These are phyloP conservation scores for Penicillium turbatum DNA, from an alignment of 495 filamentous ascomycete species.

Conservation along the genomic window DNA sequence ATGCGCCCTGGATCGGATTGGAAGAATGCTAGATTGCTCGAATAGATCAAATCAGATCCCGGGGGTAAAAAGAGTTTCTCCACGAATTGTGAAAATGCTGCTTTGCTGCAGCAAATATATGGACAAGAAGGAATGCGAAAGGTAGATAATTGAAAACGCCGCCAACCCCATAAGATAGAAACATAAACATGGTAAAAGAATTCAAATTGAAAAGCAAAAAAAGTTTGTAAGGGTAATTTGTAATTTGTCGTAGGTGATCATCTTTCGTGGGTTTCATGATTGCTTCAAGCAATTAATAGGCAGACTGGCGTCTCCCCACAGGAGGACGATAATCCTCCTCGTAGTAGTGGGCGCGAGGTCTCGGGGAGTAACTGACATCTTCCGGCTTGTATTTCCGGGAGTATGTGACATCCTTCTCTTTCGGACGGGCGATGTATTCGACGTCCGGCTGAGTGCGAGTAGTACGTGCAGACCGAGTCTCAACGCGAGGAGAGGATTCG, in stretches of 20 bases:
- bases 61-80: no score
- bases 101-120: constrained; percentile 7
- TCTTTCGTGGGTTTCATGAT: constrained; percentile 5
- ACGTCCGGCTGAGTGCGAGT: constrained; percentile 14
- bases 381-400: constrained; percentile 15
- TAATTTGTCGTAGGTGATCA: constrained; percentile 20
- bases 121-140: constrained; percentile 13
- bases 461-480: constrained; percentile 20
- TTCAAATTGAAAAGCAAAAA: background rate
- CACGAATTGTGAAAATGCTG: background rate
- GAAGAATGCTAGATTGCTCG: background rate
- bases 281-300: constrained; percentile 18
- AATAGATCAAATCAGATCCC: background rate
- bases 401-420: constrained; percentile 18
- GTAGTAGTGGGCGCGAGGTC: constrained; percentile 11
- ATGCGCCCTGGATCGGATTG: background rate
- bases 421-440: constrained; percentile 16
- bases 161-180: background rate
- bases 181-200: background rate
- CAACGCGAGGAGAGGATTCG: constrained; percentile 12
- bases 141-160: constrained; percentile 2
- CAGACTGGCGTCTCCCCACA: constrained; percentile 25
- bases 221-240: constrained; percentile 12
- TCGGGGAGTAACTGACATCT: constrained; percentile 12
- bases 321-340: constrained; percentile 22